Evolutionary conservation across 768 basidiomycete genomes (phyloP), one percentile per base, ranked within the genome.

Genomic region (Russula earlei): DNA sequence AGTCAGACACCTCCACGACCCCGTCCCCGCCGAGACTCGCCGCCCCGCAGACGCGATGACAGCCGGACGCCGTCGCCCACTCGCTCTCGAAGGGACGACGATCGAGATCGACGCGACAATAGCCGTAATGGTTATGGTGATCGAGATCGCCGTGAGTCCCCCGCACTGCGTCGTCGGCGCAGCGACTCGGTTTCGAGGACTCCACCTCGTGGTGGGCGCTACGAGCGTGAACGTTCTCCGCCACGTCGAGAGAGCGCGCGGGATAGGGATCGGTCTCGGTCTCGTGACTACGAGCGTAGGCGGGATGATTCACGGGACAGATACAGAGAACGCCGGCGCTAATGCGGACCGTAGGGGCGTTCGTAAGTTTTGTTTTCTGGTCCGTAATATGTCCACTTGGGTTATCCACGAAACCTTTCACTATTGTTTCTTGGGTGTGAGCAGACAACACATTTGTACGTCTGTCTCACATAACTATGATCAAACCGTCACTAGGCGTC

Each of bases 11-110:
- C 62, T 19, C 58, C 37, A 49, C 64, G 48, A 20, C 65, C 63
- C 12, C 54, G 55, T 22, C 64, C 57, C 12, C 65, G 52, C 43
- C 57, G 62, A 24, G 62, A 61, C n/a, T 63, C 57, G n/a, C 25
- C 37, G 8, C 49, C 34, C 15, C 49, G 51, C n/a, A 29, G 29
- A 19, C 58, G 55, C 20, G 50, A 58, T 27, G 53, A 54, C 20
- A 52, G 52, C 19, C 56, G 52, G 43, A 29, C 58, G 24, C 61
- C 59, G 5, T 53, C 60, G 2, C 40, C 49, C 27, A 42, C 61
- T 45, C 58, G 36, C 22, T 51, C 47, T 36, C 60, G 60, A 24
- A 49, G 44, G 31, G 27, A 46, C 5, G 44, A 46, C 2, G 55
- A 46, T 33, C 46, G 47, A 38, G 55, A 46, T 33, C 46, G 47